These are phyloP conservation scores for Mycocentrospora acerina DNA, from an alignment of 2,329 filamentous ascomycete species.

Conservation along the genomic window DNA sequence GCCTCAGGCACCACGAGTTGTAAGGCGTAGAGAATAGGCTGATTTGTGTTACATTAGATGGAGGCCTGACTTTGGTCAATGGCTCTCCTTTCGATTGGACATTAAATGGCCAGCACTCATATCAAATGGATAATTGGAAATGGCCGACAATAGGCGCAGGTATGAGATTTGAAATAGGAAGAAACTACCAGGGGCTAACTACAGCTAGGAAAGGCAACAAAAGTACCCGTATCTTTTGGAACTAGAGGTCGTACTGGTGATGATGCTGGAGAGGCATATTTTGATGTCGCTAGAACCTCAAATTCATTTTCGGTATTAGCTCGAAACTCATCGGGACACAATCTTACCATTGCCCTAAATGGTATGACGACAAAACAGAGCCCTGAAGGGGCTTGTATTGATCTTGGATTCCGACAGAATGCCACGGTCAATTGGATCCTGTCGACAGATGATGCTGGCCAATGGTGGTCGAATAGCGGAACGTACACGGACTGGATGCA, in stretches of 20 bases:
- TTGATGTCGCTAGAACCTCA: slow-evolving; percentile 29
- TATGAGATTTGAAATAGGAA: slow-evolving; percentile 2
- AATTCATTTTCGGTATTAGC: slow-evolving; percentile 35
- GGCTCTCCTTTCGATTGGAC: slow-evolving; percentile 44
- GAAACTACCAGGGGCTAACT: not conserved
- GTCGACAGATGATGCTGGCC: slow-evolving; percentile 36
- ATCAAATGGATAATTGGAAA: slow-evolving; percentile 44
- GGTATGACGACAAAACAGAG: slow-evolving; percentile 36
- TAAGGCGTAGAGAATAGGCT: too few species aligned
- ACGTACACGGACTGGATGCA: slow-evolving; percentile 46
- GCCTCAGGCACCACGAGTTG: too few species aligned
- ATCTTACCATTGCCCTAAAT: slow-evolving; percentile 34
- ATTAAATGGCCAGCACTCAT: slow-evolving; percentile 30
- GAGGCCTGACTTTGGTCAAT: slow-evolving; percentile 43
- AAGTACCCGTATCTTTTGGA: slow-evolving; percentile 36
- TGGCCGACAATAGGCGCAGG: slow-evolving; percentile 37
- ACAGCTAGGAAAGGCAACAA: slow-evolving; percentile 26
- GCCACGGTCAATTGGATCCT: slow-evolving; percentile 42
- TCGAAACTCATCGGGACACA: slow-evolving; percentile 31
- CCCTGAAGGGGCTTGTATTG: slow-evolving; percentile 30
- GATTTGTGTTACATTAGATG: slow-evolving; percentile 20
- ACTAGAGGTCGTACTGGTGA: slow-evolving; percentile 29
- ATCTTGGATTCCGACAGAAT: slow-evolving; percentile 41
- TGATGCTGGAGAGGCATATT: slow-evolving; percentile 41
- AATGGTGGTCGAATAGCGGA: slow-evolving; percentile 40